These are phyloP conservation scores for Lactarius psammicola DNA, from an alignment of 768 basidiomycete species.

Conservation along the genomic window DNA sequence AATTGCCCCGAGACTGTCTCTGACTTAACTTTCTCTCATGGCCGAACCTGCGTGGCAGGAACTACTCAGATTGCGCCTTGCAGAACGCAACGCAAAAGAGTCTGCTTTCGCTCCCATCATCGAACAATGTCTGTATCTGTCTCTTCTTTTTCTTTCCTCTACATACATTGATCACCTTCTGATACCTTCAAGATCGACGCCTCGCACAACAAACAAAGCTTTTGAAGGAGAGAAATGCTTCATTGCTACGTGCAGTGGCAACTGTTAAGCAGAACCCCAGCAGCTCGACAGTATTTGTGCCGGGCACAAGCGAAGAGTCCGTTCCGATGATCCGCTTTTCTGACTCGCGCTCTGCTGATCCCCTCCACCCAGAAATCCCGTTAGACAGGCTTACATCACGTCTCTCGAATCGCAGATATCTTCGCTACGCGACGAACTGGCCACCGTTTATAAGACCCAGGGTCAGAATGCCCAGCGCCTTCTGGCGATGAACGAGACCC, in stretches of 20 bases:
- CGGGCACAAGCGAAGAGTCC: slow-evolving; percentile 70
- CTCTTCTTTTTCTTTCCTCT: slow-evolving; percentile 22
- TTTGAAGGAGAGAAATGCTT: slow-evolving; percentile 88
- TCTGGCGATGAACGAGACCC: slow-evolving; percentile 90
- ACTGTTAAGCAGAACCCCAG: slow-evolving; percentile 63
- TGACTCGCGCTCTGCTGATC: slow-evolving; percentile 5
- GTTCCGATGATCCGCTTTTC: slow-evolving; percentile 33
- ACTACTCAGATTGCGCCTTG: slow-evolving; percentile 70
- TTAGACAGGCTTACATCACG: slow-evolving; percentile 82
- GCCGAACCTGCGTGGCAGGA: slow-evolving; percentile 86
- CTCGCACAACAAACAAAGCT: slow-evolving; percentile 90
- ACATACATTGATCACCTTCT: slow-evolving; percentile 24
- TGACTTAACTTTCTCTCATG: slow-evolving; percentile 45
- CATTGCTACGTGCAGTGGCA: slow-evolving; percentile 80
- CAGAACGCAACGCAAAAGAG: slow-evolving; percentile 80
- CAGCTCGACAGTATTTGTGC: slow-evolving; percentile 59
- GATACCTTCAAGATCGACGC: slow-evolving; percentile 63
- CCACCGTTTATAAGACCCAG: slow-evolving; percentile 94
- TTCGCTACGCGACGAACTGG: slow-evolving; percentile 85
- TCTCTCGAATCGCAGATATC: slow-evolving; percentile 95
- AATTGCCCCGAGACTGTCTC: not conserved
- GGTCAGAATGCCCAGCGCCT: slow-evolving; percentile 93
- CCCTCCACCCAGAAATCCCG: slow-evolving; percentile 59
- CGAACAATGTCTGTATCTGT: slow-evolving; percentile 76
- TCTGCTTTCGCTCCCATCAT: slow-evolving; percentile 81